phyloP scores from a whole-genome alignment of 192 early-diverging fungal species.

The Rhizophagus clarus region DNA sequence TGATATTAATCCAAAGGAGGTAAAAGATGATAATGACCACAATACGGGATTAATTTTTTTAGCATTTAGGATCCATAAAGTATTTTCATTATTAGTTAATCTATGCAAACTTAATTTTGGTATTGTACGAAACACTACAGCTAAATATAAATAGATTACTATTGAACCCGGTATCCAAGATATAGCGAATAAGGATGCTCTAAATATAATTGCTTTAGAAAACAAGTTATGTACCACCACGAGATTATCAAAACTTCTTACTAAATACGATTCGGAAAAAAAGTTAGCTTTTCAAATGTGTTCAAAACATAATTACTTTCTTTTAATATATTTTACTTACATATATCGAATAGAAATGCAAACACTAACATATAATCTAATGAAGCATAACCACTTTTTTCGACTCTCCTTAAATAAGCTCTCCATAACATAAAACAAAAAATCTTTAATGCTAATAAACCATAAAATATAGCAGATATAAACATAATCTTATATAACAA shows the following conservation, averaged over 20 bases:
- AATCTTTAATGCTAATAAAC: background rate
- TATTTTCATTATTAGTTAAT: background rate
- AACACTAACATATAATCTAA: background rate
- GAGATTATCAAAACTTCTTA: background rate
- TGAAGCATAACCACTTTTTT: background rate
- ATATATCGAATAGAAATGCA: background rate
- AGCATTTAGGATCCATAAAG: background rate
- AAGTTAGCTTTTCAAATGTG: too few species aligned
- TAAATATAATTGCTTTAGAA: background rate
- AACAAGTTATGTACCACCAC: background rate
- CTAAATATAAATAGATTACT: too few species aligned
- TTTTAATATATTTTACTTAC: background rate
- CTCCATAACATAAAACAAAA: background rate
- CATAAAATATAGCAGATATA: background rate
- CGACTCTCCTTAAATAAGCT: background rate
- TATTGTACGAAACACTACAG: background rate
- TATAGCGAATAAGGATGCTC: background rate
- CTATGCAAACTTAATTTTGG: background rate
- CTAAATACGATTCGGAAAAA: background rate
- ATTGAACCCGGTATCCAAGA: background rate
- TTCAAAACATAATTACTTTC: too few species aligned
- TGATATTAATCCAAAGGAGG: background rate
- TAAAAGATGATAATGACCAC: background rate
- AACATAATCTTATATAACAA: background rate
- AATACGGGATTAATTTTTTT: background rate